Evolutionary conservation across 108 stramenopile genomes (phyloP), one percentile per base, ranked within the genome.

Genomic region (Cyclostephanos tholiformis): DNA sequence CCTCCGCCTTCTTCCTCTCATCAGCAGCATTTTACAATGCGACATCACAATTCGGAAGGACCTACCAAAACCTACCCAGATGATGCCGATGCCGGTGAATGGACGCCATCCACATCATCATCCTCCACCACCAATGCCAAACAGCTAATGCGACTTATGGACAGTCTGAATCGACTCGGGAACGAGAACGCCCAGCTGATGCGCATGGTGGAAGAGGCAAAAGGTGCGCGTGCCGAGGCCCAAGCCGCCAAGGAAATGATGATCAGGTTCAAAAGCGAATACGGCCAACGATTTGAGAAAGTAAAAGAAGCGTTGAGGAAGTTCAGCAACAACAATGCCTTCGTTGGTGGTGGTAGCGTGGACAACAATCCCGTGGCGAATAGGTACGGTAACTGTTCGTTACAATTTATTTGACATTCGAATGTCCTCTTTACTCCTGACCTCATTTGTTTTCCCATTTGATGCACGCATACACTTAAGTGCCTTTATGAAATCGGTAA

Each of bases 61-160:
- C 26, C 27, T 17, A 67, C 51, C 50, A 49, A 17, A 46, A 16
- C 14, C 14, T 0, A 73, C 29, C 25, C 41, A 52, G 27, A 65
- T 23, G 39, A 19, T 23, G 22, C 69, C 23, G 58, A 36, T 13
- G 25, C 8, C 17, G 59, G 14, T 26, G 66, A 39, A 13, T 44
- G 32, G 11, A 53, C 65, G 44, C 7, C 58, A 71, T 36, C 63
- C 75, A 46, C 16, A 46, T 46, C 44, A 12, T 46, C 25, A 8
- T 55, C 53, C 53, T 55, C 30, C 20, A 65, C 87, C 10, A 72
- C 82, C 3, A 91, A 92, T 50, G 89, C 88, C 17, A 92, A 92
- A 67, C 89, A 92, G 74, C 71, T 92, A n/a, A 88, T 95, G 84
- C 88, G 88, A 22, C 76, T 92, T 23, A 88, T 95, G 88, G 94